phyloP scores from a whole-genome alignment of 2,329 filamentous ascomycete species.

The Pseudocercospora musae region DNA sequence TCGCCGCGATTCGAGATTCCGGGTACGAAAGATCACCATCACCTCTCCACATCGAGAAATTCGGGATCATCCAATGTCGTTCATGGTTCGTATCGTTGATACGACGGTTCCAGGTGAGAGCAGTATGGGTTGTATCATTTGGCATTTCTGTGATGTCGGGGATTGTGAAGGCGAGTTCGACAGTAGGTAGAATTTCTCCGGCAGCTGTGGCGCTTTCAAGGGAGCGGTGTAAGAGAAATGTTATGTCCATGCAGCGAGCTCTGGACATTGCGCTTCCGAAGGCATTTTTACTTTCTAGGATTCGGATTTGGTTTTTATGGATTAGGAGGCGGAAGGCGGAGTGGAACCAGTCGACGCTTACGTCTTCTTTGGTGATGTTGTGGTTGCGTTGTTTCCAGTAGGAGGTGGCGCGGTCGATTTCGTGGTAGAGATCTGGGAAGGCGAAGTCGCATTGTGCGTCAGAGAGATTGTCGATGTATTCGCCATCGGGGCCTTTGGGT shows the following conservation, averaged over 20 bases:
- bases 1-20: slow-evolving; percentile 11
- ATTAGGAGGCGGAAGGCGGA: slow-evolving; percentile 24
- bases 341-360: slow-evolving; percentile 18
- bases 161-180: slow-evolving; percentile 49
- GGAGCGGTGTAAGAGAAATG: slow-evolving; percentile 38
- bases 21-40: not conserved
- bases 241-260: slow-evolving; percentile 32
- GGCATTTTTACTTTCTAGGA: slow-evolving; percentile 23
- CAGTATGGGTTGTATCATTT: slow-evolving; percentile 18
- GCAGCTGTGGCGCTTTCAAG: slow-evolving; percentile 37
- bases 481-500: not conserved
- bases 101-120: slow-evolving; percentile 22
- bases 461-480: not conserved
- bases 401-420: slow-evolving; percentile 25
- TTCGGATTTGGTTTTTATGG: slow-evolving; percentile 27
- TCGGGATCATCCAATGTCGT: slow-evolving; percentile 49
- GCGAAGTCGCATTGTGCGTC: slow-evolving; percentile 23
- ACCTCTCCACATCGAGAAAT: slow-evolving; percentile 42
- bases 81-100: slow-evolving; percentile 34
- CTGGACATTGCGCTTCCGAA: slow-evolving; percentile 34
- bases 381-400: slow-evolving; percentile 20
- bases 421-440: slow-evolving; percentile 29
- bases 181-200: slow-evolving; percentile 40
- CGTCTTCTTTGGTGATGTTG: slow-evolving; percentile 17
- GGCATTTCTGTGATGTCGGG: slow-evolving; percentile 39